Percentiles rank a stretch among this genome's conserved stretches.
Conservation (phyloP, 2,329 filamentous ascomycete species). For the Penicillium sp. region DNA sequence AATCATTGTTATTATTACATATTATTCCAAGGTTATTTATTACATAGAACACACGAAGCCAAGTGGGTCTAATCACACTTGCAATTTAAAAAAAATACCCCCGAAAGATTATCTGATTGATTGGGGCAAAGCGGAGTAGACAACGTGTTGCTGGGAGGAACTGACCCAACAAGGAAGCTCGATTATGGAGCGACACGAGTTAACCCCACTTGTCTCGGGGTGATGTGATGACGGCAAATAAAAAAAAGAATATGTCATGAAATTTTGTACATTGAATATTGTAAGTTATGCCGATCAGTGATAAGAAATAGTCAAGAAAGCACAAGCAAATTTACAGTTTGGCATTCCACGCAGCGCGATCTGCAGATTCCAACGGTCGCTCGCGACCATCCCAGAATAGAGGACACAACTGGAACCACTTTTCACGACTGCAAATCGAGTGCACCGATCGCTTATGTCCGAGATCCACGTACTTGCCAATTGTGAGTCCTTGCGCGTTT, state of each 20-base stretch:
- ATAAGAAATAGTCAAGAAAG: neutral
- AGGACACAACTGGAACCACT: constrained; percentile 45
- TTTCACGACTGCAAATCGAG: constrained; percentile 24
- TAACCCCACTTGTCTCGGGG: constrained; percentile 1
- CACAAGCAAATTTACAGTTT: constrained; percentile 38
- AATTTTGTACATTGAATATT: constrained; percentile 6
- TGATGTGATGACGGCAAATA: constrained; percentile 1
- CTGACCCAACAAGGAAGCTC: neutral
- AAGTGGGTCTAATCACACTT: neutral
- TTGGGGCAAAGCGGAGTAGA: neutral
- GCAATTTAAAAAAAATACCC: neutral
- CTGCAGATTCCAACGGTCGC: constrained; percentile 46
- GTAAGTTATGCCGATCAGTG: neutral
- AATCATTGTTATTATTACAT: neutral
- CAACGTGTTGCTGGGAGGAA: neutral
- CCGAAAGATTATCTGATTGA: constrained; percentile 7
- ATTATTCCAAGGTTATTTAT: neutral
- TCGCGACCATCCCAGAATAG: constrained; percentile 52
- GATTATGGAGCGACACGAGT: neutral
- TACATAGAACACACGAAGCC: neutral
- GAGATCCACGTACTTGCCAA: constrained; percentile 71
- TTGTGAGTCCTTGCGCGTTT: constrained; percentile 68
- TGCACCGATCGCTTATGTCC: constrained; percentile 65
- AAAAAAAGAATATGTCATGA: neutral
- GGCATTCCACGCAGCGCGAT: constrained; percentile 50